Evolutionary conservation across 768 basidiomycete genomes (phyloP), one percentile per base, ranked within the genome.

Genomic region (Dioszegia hungarica): DNA sequence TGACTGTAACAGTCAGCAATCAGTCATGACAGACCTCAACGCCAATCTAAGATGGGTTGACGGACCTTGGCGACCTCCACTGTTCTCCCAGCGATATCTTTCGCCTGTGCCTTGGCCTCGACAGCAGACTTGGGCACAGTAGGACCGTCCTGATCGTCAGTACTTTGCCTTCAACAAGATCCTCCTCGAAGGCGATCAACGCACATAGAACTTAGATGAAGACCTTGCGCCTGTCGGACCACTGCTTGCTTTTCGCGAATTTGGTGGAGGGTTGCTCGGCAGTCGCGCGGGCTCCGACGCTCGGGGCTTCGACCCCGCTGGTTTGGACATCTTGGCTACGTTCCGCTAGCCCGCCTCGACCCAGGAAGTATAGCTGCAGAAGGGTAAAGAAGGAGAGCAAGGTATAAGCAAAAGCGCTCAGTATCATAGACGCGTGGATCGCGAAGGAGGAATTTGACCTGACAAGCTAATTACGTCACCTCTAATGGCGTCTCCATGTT

Each of bases 161-260:
- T 14, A 29, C 25, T 2, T 19, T 25, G 31, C 8, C 15, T 27
- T 20, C 14, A 4, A n/a, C n/a, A n/a, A n/a, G n/a, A n/a, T n/a
- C 15, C 28, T 14, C 10, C 24, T 14, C 17, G 14, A 40, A 40
- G 22, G 31, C 34, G 10, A 20, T n/a, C 6, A 33, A 27, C 38
- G 12, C 50, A 71, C 69, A 25, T 71, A 71, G 64, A 71, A 71
- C 25, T 62, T 67, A 22, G 54, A 36, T 22, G 41, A 34, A 17
- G 39, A 45, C 31, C 54, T 34, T 24, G 44, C 29, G 14, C 39
- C 52, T 20, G 5, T 44, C 25, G 39, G 24, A 12, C 19, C 29
- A 40, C 39, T 40, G 27, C 52, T 54, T 2, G 52, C 19, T 33
- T 47, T 54, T 28, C 31, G 15, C 14, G 27, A 14, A 31, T 29